phyloP scores from a whole-genome alignment of 345 rosid species.

The Tarenaya hassleriana region DNA sequence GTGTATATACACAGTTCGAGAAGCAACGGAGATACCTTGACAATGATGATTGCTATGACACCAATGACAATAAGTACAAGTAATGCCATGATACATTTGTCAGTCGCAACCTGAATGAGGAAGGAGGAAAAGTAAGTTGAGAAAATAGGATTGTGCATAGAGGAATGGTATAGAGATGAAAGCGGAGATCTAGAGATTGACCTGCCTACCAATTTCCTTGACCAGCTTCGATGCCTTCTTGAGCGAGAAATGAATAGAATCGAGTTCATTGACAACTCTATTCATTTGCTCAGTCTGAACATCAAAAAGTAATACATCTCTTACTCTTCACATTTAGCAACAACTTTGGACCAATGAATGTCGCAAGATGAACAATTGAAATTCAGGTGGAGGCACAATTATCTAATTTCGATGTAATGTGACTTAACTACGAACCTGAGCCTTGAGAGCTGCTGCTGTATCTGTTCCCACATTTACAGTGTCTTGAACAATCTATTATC shows the following conservation, averaged over 20 bases:
- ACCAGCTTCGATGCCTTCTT: constrained; percentile 91
- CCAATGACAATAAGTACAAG: constrained; percentile 80
- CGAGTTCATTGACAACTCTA: constrained; percentile 92
- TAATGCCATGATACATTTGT: constrained; percentile 78
- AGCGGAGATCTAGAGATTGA: constrained; percentile 38
- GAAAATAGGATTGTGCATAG: constrained; percentile 3
- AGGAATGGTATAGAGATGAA: constrained; percentile 16
- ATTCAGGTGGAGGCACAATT: constrained; percentile 5
- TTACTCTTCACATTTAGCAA: constrained; percentile 8
- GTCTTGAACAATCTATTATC: constrained; percentile 71
- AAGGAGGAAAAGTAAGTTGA: constrained; percentile 19
- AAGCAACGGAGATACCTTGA: constrained; percentile 51
- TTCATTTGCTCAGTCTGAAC: constrained; percentile 97
- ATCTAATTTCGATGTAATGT: constrained; percentile 11
- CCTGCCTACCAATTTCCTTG: constrained; percentile 99
- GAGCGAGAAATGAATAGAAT: constrained; percentile 90
- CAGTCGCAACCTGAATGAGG: constrained; percentile 81
- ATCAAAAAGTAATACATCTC: constrained; percentile 16
- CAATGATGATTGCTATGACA: constrained; percentile 75
- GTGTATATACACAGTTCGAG: not conserved
- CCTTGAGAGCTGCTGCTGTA: constrained; percentile 81
- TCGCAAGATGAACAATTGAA: constrained; percentile 4
- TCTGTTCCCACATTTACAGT: constrained; percentile 83
- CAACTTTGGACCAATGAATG: not conserved
- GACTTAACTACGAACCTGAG: constrained; percentile 54